Conservation (phyloP, 2,329 filamentous ascomycete species). For the Didymella keratinophila region DNA sequence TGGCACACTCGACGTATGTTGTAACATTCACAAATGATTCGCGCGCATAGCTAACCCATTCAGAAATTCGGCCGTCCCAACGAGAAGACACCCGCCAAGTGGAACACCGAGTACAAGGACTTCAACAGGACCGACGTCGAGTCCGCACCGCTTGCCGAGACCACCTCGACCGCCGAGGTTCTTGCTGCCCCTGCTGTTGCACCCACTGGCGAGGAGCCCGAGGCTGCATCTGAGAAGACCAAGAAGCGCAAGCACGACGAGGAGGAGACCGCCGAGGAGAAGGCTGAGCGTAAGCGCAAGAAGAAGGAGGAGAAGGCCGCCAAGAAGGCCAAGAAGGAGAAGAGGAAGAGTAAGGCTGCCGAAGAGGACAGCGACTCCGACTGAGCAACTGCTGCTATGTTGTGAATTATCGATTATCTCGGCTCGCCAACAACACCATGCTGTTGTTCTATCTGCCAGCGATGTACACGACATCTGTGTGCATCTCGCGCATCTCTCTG, state of each 20-base stretch:
- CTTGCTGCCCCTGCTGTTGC: slow-evolving; percentile 48
- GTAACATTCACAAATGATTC: not conserved
- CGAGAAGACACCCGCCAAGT: slow-evolving; percentile 91
- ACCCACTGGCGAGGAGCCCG: slow-evolving; percentile 49
- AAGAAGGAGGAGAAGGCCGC: slow-evolving; percentile 74
- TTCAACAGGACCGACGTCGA: slow-evolving; percentile 53
- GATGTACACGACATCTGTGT: slow-evolving; percentile 29
- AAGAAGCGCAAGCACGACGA: slow-evolving; percentile 60
- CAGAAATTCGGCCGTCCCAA: slow-evolving; percentile 92
- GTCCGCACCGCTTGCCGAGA: slow-evolving; percentile 40
- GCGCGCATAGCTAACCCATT: slow-evolving; percentile 43
- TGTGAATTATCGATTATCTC: slow-evolving; percentile 28
- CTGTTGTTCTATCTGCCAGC: slow-evolving; percentile 24
- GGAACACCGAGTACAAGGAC: slow-evolving; percentile 93
- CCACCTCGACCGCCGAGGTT: slow-evolving; percentile 46
- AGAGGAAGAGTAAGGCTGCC: slow-evolving; percentile 42
- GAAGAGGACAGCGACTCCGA: slow-evolving; percentile 44
- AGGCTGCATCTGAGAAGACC: slow-evolving; percentile 42
- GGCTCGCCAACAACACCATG: slow-evolving; percentile 24
- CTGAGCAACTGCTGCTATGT: slow-evolving; percentile 27
- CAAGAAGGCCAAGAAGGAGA: slow-evolving; percentile 48
- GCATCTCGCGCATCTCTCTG: slow-evolving; percentile 34
- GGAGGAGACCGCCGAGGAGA: slow-evolving; percentile 56
- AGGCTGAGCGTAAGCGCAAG: slow-evolving; percentile 64
- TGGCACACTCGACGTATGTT: slow-evolving; percentile 85